Evolutionary conservation across 1,284 basidiomycete genomes (phyloP), one percentile per base, ranked within the genome.

Genomic region (Lentinus polychrous): DNA sequence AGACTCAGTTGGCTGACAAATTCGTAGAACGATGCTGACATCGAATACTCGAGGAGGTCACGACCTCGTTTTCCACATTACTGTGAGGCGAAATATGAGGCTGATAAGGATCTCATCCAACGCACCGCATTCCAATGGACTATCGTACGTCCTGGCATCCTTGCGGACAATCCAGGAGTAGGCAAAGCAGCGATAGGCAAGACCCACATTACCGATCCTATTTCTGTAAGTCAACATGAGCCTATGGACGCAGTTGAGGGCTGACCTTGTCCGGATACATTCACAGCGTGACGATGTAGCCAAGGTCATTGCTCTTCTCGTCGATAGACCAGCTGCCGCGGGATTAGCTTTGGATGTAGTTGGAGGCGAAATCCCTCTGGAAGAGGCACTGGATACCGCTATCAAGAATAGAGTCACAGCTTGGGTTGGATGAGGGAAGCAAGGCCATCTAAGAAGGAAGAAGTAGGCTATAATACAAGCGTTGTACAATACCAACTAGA

Each of bases 101-200:
- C 86, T 3, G 86, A 90, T 64, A 76, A 80, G 59, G 76, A 83
- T 54, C 75, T 90, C 6, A 72, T 72, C 18, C 60, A 66, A 39
- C 74, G 83, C 23, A 74, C 72, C 15, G 60, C 71, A 0, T 84
- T 90, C 66, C 73, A 80, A 39, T 89, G 78, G 78, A 81, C 79
- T 6, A 83, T 89, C 35, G 65, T 91, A 12, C 77, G 86, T 2
- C 86, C 87, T 2, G 81, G 81, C 2, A 66, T 66, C 0, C 68
- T 90, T 12, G 72, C 66, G 0, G 72, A 85, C 49, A 70, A 74
- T 1, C 68, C 76, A 1, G 79, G 78, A 0, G 73, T 68, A 1
- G 80, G 79, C 1, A 75, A 68, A 36, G 78, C 73, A 27, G 27
- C 27, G 5, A 27, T 27, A 27, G 86, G 86, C 4, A 66, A 67